Evolutionary conservation across 257 asterid species (phyloP).

Genomic region (Nicotiana paniculata): DNA sequence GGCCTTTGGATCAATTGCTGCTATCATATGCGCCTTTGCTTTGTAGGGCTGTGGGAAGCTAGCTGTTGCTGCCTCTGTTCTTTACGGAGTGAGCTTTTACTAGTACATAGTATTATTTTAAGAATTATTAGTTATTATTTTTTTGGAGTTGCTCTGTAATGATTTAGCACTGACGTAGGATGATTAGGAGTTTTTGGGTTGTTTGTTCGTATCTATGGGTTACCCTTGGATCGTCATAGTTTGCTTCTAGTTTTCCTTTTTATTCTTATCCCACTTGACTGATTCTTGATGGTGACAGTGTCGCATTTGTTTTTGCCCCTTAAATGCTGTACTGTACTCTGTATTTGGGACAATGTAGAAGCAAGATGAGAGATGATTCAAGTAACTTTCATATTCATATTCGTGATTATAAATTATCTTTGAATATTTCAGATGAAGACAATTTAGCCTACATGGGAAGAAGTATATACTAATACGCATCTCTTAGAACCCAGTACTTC

Average conservation of each 20-base stretch:
- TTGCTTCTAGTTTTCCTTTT: not conserved
- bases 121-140: not conserved
- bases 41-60: no score
- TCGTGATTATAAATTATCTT: not conserved
- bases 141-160: not conserved
- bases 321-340: not conserved
- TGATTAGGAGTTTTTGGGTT: not conserved
- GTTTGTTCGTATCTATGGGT: not conserved
- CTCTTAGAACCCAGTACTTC: not conserved
- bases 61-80: no score
- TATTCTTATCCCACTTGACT: not conserved
- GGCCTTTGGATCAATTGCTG: no score
- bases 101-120: not conserved
- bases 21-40: no score
- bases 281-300: not conserved
- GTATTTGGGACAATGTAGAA: not conserved
- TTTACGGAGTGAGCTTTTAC: not conserved
- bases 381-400: no score
- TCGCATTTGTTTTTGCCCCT: not conserved
- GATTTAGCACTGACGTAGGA: not conserved
- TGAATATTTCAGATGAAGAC: not conserved
- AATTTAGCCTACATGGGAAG: not conserved
- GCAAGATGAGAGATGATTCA: no score
- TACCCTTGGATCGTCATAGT: not conserved
- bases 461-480: not conserved